phyloP scores from a whole-genome alignment of 345 rosid species.

The Rhodamnia argentea region DNA sequence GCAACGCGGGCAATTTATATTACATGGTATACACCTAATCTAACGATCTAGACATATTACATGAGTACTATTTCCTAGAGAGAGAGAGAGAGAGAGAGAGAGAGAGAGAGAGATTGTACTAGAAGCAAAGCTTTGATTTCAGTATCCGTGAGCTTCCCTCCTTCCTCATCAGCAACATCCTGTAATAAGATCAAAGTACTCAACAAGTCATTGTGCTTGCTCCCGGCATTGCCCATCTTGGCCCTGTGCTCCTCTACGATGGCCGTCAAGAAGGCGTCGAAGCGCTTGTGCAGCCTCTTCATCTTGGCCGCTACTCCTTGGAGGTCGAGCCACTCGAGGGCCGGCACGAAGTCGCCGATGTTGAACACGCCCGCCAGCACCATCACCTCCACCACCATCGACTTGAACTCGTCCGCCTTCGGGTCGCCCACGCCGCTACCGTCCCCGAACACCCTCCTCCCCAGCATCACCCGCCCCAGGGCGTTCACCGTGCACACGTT shows the following conservation, averaged over 20 bases:
- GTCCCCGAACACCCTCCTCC: slow-evolving; percentile 54
- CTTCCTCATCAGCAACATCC: slow-evolving; percentile 37
- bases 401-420: slow-evolving; percentile 75
- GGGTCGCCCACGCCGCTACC: slow-evolving; percentile 37
- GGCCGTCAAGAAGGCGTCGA: slow-evolving; percentile 48
- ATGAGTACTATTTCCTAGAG: neutral
- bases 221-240: slow-evolving; percentile 3
- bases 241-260: slow-evolving; percentile 58
- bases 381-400: slow-evolving; percentile 90
- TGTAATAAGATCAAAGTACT: slow-evolving; percentile 51
- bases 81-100: neutral
- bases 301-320: slow-evolving; percentile 78
- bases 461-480: slow-evolving; percentile 72
- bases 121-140: slow-evolving; percentile 80
- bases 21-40: neutral
- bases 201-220: slow-evolving; percentile 34
- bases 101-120: slow-evolving; percentile 17
- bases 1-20: neutral
- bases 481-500: slow-evolving; percentile 68
- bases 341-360: slow-evolving; percentile 77
- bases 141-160: slow-evolving; percentile 52
- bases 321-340: slow-evolving; percentile 71
- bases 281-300: slow-evolving; percentile 75
- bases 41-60: neutral
- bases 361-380: slow-evolving; percentile 73